Percentiles rank a stretch among this genome's conserved stretches.
Conservation (phyloP, 352 stramenopile species). For the Phytophthora europaea region DNA sequence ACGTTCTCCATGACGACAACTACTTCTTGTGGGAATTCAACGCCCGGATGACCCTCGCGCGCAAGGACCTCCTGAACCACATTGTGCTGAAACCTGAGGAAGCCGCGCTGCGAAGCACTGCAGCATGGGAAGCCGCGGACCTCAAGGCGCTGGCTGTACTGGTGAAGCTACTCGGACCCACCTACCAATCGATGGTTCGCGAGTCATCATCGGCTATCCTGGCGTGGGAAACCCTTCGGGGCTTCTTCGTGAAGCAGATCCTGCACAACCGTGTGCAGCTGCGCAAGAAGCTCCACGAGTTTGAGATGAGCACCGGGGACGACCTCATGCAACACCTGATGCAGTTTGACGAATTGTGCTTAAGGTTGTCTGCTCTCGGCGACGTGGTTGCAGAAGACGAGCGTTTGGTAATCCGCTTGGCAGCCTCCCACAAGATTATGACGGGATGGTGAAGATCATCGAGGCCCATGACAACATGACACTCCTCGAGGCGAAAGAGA, state of each 20-base stretch:
- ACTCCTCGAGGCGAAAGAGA: constrained; percentile 1
- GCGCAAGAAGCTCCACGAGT: constrained; percentile 1
- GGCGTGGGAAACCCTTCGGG: not conserved
- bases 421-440: not conserved
- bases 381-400: not conserved
- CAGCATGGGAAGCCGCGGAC: not conserved
- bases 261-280: constrained; percentile 3
- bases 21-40: not conserved
- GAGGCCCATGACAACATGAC: not conserved
- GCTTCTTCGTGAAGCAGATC: not conserved
- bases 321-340: constrained; percentile 1
- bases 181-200: not conserved
- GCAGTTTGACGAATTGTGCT: not conserved
- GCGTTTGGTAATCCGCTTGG: not conserved
- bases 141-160: not conserved
- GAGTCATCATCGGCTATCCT: not conserved
- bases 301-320: not conserved
- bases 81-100: not conserved
- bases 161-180: not conserved
- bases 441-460: not conserved
- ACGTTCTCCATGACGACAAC: not conserved
- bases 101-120: not conserved
- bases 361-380: not conserved
- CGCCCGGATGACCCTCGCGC: not conserved
- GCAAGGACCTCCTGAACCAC: not conserved